These are phyloP conservation scores for Venturia effusa DNA, from an alignment of 2,329 filamentous ascomycete species.

Conservation along the genomic window DNA sequence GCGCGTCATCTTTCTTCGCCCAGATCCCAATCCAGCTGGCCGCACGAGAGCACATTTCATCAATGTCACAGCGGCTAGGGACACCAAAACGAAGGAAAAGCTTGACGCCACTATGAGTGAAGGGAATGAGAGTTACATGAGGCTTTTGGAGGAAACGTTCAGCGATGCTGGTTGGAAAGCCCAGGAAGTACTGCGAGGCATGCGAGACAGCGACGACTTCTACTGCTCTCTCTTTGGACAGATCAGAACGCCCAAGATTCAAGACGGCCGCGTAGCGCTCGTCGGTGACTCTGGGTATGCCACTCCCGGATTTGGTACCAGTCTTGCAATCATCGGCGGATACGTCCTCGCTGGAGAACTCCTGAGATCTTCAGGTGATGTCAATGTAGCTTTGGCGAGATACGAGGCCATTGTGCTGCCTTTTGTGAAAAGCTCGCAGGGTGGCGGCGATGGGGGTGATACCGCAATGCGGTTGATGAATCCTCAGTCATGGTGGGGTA, in stretches of 20 bases:
- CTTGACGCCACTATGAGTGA: constrained; percentile 21
- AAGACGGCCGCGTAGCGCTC: not conserved
- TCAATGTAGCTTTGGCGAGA: not conserved
- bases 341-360: constrained; percentile 11
- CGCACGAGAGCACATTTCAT: constrained; percentile 14
- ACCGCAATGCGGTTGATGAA: not conserved
- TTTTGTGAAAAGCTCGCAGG: constrained; percentile 7
- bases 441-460: not conserved
- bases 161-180: constrained; percentile 8
- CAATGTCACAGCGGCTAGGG: constrained; percentile 16
- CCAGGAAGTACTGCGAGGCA: constrained; percentile 6
- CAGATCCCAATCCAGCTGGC: constrained; percentile 15
- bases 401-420: constrained; percentile 9
- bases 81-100: constrained; percentile 20
- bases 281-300: constrained; percentile 28
- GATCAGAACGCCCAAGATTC: constrained; percentile 8
- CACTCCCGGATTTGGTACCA: constrained; percentile 17
- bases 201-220: constrained; percentile 11
- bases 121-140: constrained; percentile 14
- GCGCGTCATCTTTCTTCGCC: constrained; percentile 17
- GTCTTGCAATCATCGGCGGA: constrained; percentile 7
- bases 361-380: not conserved
- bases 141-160: constrained; percentile 1
- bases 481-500: constrained; percentile 2
- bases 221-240: constrained; percentile 8